These are phyloP conservation scores for Casuarina glauca DNA, from an alignment of 306 rosid genomes.

Conservation along the genomic window DNA sequence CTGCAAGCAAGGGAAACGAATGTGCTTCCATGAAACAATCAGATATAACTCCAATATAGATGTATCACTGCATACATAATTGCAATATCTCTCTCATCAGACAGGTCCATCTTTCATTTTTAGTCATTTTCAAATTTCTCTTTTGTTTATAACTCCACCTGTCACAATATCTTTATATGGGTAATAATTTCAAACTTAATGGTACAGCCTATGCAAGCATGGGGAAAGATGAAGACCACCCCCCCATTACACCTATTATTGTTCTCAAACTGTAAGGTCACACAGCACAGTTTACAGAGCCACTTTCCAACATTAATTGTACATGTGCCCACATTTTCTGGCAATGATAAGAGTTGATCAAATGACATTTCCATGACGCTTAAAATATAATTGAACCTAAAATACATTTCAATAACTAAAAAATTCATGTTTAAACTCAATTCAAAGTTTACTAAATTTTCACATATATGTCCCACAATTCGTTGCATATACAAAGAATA, in stretches of 20 bases:
- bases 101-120: not conserved
- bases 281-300: not conserved
- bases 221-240: not conserved
- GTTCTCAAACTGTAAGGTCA: not conserved
- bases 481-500: not conserved
- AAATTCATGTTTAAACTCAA: not conserved
- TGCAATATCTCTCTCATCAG: not conserved
- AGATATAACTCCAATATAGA: not conserved
- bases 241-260: not conserved
- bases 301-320: not conserved
- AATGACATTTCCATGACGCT: not conserved
- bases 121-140: not conserved
- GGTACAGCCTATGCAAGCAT: not conserved
- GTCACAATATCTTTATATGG: not conserved
- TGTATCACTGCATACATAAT: not conserved
- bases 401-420: not conserved
- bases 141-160: not conserved
- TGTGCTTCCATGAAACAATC: not conserved
- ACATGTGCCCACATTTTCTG: not conserved
- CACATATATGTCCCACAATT: not conserved
- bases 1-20: not conserved
- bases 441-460: not conserved
- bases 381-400: not conserved
- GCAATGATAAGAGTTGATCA: not conserved
- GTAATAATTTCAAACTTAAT: not conserved